Evolutionary conservation across 1,284 basidiomycete genomes (phyloP).

Genomic region (Mycena citricolor): DNA sequence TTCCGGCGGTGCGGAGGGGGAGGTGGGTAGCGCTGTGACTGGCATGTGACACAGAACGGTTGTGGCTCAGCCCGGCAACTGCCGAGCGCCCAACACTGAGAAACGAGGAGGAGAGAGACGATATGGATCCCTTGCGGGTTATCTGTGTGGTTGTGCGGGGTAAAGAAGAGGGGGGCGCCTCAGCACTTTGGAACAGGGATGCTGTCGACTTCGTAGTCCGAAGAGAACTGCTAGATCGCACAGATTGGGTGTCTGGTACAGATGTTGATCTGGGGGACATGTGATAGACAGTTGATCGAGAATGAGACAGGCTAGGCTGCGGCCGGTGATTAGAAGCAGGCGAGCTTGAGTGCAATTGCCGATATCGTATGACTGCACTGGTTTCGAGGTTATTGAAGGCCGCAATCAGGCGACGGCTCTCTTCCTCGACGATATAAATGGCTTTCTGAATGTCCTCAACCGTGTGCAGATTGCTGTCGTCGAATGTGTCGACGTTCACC

Average conservation of each 20-base stretch:
- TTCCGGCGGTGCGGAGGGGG: slow-evolving; percentile 30
- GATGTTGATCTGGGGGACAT: too few relatives aligned
- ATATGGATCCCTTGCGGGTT: slow-evolving; percentile 47
- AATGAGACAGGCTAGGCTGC: neutral
- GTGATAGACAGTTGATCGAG: slow-evolving; percentile 2
- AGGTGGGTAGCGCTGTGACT: slow-evolving; percentile 36
- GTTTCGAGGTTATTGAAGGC: slow-evolving; percentile 71
- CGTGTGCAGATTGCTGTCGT: slow-evolving; percentile 50
- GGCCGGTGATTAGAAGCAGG: neutral
- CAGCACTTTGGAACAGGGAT: slow-evolving; percentile 9
- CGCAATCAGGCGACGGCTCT: slow-evolving; percentile 60
- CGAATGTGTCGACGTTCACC: slow-evolving; percentile 37
- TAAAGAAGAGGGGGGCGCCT: slow-evolving; percentile 6
- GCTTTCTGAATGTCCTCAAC: slow-evolving; percentile 58
- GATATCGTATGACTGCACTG: slow-evolving; percentile 35
- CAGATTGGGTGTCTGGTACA: slow-evolving; percentile 29
- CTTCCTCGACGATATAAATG: slow-evolving; percentile 62
- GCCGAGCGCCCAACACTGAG: slow-evolving; percentile 15
- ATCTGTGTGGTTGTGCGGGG: slow-evolving; percentile 16
- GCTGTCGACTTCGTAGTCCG: slow-evolving; percentile 29
- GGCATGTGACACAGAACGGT: slow-evolving; percentile 34
- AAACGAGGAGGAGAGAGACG: slow-evolving; percentile 34
- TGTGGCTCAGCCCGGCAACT: slow-evolving; percentile 2
- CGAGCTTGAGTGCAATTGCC: slow-evolving; percentile 14
- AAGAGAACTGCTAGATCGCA: slow-evolving; percentile 43